Base-by-base conservation (phyloP, 2,329 filamentous ascomycete genomes). In the Truncatella angustata region DNA sequence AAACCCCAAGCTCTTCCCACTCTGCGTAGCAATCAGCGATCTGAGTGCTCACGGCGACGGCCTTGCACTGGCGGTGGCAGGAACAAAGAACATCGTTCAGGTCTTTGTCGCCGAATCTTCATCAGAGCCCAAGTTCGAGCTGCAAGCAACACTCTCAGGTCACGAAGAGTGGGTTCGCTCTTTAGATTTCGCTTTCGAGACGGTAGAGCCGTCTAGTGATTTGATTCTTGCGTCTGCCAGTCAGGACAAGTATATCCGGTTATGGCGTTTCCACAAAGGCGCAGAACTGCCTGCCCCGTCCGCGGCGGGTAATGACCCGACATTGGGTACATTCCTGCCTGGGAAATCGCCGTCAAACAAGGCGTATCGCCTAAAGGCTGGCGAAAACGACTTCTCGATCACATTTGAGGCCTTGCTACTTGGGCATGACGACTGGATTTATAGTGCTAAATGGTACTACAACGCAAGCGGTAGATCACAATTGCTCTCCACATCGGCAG, bases 381-480 rank as follows among this genome's bases (percentile, higher is more conserved):
- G 72, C 0, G 76, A 72, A 1, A 76, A 74, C 4, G 86, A 87
- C 58, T 93, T 89, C 69, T 89, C 88, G 5, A 78, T 96, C 51
- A 96, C 91, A 0, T 97, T 99, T 60, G 94, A 99, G 69, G 94
- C 94, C 1, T 76, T 99, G 3, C 80, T 99, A 5, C 81, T 99
- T 3, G 94, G 94, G 7, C 94, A 99, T 65, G 94, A 99, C 66
- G 94, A 99, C 64, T 99, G 94, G 94, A 93, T 99, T 52, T 97
- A 96, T 70, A 95, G 89, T 51, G 86, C 90, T 2, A 77, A 79
- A 50, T 97, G 92, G 92, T 80, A 81, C 54, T 76, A 77, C 5
- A 67, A 74, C 39, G 63, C 71, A 12, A 71, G 75, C 45, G 71
- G 66, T 16, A 82, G 78, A 54, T 76, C 88, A 11, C 90, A 88